Evolutionary conservation across 495 filamentous ascomycete genomes (phyloP).

Genomic region (Xylaria intraflava): DNA sequence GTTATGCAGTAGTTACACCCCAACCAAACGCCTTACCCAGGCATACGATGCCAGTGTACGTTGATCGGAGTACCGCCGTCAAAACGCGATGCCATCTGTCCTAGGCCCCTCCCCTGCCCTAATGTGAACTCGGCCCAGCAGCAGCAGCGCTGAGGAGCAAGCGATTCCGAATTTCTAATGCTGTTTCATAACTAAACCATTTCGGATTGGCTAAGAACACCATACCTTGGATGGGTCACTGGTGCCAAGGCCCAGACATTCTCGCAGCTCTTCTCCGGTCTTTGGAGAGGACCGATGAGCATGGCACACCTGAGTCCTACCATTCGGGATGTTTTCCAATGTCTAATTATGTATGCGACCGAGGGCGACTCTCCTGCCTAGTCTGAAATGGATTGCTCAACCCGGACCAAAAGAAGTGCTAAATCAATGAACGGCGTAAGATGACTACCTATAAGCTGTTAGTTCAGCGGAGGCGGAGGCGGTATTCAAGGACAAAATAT

Average conservation of each 20-base stretch:
- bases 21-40: background rate
- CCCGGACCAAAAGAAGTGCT: background rate
- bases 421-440: background rate
- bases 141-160: too few species aligned
- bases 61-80: background rate
- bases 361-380: background rate
- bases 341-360: background rate
- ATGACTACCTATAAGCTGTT: background rate
- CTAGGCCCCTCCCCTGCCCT: background rate
- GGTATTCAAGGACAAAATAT: slow-evolving; percentile 2
- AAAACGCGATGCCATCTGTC: background rate
- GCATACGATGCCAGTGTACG: background rate
- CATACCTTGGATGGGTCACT: background rate
- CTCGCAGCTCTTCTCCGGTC: background rate
- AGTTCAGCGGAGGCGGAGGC: slow-evolving; percentile 2
- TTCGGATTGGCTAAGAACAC: background rate
- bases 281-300: background rate
- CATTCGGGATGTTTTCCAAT: background rate
- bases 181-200: background rate
- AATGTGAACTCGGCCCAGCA: too few species aligned
- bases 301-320: background rate
- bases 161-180: background rate
- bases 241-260: background rate
- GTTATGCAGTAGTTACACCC: background rate
- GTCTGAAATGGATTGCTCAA: background rate